Evolutionary conservation across 1,284 basidiomycete species (phyloP).

Genomic region (Trichosporon coremiiforme): DNA sequence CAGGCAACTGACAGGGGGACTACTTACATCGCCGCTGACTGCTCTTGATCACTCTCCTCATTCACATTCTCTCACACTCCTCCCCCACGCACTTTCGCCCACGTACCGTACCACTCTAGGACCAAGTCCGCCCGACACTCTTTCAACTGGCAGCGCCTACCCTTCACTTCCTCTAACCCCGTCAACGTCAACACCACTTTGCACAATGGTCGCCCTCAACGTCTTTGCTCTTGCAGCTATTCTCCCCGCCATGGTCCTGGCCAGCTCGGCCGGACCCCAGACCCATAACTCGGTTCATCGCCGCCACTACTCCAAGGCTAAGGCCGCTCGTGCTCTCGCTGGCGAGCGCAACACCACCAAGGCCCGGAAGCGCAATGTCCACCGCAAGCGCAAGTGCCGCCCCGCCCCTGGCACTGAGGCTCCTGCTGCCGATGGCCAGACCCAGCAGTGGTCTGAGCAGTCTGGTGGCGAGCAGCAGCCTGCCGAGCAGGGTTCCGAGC

Average conservation of each 20-base stretch:
- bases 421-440: neutral
- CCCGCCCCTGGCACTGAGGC: neutral
- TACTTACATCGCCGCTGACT: neutral
- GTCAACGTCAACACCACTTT: neutral
- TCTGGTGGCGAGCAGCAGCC: conserved; percentile 9
- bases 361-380: neutral
- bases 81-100: neutral
- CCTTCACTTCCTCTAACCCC: neutral
- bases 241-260: conserved; percentile 40
- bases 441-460: conserved; percentile 3
- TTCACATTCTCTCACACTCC: conserved; percentile 1
- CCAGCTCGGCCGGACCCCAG: conserved; percentile 22
- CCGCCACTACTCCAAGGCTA: conserved; percentile 10
- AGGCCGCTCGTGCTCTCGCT: conserved; percentile 6
- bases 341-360: conserved; percentile 13
- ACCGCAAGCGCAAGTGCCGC: conserved; percentile 19
- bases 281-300: conserved; percentile 22
- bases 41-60: conserved; percentile 4
- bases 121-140: conserved; percentile 14
- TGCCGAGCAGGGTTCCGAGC: neutral
- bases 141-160: neutral
- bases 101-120: neutral
- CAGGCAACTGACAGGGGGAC: too few relatives aligned
- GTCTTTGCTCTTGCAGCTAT: conserved; percentile 39
- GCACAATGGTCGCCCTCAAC: conserved; percentile 39